Conservation (phyloP, 495 filamentous ascomycete species). For the Xylaria castorea region DNA sequence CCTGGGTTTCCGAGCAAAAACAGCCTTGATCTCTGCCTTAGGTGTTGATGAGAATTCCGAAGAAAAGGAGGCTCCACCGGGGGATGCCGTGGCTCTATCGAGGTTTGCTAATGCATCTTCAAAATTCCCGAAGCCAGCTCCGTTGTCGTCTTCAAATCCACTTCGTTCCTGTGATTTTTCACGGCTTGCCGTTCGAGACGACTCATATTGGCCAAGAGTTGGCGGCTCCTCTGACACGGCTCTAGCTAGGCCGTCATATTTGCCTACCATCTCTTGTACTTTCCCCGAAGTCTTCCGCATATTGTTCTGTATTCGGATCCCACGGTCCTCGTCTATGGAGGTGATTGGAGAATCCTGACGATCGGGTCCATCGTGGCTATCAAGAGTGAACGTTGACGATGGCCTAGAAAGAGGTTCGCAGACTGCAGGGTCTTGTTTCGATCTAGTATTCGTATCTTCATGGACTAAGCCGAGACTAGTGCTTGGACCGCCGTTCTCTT, state of each 20-base stretch:
- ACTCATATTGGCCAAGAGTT: constrained; percentile 29
- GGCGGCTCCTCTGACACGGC: constrained; percentile 42
- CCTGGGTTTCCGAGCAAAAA: neutral
- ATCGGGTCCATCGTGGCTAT: constrained; percentile 48
- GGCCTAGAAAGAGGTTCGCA: constrained; percentile 43
- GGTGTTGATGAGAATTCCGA: constrained; percentile 29
- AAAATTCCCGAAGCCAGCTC: constrained; percentile 60
- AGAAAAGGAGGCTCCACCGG: neutral
- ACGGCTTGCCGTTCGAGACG: constrained; percentile 19
- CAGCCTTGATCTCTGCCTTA: constrained; percentile 24
- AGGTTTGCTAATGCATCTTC: constrained; percentile 45
- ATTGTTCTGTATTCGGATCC: constrained; percentile 34
- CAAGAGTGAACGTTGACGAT: constrained; percentile 49
- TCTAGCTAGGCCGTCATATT: constrained; percentile 54
- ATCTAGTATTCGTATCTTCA: constrained; percentile 20
- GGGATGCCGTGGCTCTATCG: neutral
- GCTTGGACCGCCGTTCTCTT: neutral
- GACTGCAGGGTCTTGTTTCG: constrained; percentile 24
- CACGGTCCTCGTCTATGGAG: constrained; percentile 59
- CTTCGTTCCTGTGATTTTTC: constrained; percentile 26
- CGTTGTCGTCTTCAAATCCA: constrained; percentile 31
- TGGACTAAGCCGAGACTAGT: neutral
- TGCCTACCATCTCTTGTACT: constrained; percentile 54
- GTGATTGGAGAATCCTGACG: constrained; percentile 59
- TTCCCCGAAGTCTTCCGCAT: constrained; percentile 46